Conservation (phyloP, 2,329 filamentous ascomycete species). For the Pseudogymnoascus sp. region DNA sequence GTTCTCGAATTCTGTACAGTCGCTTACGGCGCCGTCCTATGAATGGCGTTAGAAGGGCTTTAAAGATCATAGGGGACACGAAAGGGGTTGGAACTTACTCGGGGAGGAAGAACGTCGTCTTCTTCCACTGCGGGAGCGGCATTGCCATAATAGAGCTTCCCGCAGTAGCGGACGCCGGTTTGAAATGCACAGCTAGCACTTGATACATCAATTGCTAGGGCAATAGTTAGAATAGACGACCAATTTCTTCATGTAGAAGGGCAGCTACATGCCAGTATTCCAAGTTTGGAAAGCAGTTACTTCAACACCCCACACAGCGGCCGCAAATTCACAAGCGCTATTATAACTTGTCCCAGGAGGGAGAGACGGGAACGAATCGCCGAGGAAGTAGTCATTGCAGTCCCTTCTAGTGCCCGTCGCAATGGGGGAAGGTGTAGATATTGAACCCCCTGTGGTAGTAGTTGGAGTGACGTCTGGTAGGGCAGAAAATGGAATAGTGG, state of each 20-base stretch:
- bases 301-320: too few relatives aligned
- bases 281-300: too few relatives aligned
- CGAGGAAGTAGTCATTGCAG: conserved; percentile 23
- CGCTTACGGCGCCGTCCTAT: not conserved
- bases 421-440: conserved; percentile 18
- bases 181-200: too few relatives aligned
- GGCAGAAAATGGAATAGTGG: conserved; percentile 9
- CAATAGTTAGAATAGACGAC: too few relatives aligned
- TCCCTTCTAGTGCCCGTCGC: conserved; percentile 23
- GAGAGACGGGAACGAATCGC: conserved; percentile 19
- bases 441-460: conserved; percentile 12
- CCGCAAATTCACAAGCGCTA: too few relatives aligned
- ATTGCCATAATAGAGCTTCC: too few relatives aligned
- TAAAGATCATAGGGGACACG: not conserved
- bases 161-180: too few relatives aligned
- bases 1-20: not conserved
- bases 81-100: not conserved
- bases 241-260: too few relatives aligned
- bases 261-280: too few relatives aligned
- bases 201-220: too few relatives aligned
- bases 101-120: not conserved
- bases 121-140: too few relatives aligned
- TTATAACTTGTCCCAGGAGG: not conserved
- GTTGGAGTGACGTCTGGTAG: not conserved
- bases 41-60: not conserved